Percentiles rank a stretch among this genome's conserved stretches.
Conservation (phyloP, 306 rosid species). For the Prunus kanzakura region DNA sequence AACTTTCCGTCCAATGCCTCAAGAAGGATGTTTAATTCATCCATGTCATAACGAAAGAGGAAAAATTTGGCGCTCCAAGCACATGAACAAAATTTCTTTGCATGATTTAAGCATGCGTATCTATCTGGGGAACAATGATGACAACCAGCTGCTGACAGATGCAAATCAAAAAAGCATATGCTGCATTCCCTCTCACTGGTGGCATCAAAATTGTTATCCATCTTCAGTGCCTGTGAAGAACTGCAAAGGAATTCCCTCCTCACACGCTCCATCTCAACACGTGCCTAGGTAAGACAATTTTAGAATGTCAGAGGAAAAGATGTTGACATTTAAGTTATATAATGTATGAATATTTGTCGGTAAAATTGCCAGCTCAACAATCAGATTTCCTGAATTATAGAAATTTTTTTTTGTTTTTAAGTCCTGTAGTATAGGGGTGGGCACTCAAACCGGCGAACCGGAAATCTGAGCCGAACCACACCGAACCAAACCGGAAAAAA, state of each 20-base stretch:
- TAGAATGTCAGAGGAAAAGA: conserved; percentile 18
- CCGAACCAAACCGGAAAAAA: too few relatives aligned
- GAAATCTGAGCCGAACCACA: too few relatives aligned
- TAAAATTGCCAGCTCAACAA: not conserved
- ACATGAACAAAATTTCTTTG: conserved; percentile 84
- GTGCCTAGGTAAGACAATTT: conserved; percentile 45
- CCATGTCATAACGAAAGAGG: conserved; percentile 86
- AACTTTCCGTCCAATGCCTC: conserved; percentile 97
- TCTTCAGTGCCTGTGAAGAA: conserved; percentile 70
- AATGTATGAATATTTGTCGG: not conserved
- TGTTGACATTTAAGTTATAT: not conserved
- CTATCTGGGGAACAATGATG: conserved; percentile 74
- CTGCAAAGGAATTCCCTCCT: conserved; percentile 65
- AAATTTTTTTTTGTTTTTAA: too few relatives aligned
- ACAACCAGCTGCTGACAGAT: conserved; percentile 93
- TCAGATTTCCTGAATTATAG: not conserved
- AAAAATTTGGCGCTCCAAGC: conserved; percentile 71
- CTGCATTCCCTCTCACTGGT: conserved; percentile 84
- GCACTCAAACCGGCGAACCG: too few relatives aligned
- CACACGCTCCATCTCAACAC: conserved; percentile 73
- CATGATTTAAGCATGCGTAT: conserved; percentile 95
- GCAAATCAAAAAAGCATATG: conserved; percentile 85
- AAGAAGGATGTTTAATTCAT: conserved; percentile 74
- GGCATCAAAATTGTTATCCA: conserved; percentile 88
- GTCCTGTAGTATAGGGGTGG: not conserved